Percentiles rank a stretch among this genome's conserved stretches.
These are phyloP conservation scores for Flaveria trinervia DNA, from an alignment of 129 eudicot species.

Conservation along the genomic window DNA sequence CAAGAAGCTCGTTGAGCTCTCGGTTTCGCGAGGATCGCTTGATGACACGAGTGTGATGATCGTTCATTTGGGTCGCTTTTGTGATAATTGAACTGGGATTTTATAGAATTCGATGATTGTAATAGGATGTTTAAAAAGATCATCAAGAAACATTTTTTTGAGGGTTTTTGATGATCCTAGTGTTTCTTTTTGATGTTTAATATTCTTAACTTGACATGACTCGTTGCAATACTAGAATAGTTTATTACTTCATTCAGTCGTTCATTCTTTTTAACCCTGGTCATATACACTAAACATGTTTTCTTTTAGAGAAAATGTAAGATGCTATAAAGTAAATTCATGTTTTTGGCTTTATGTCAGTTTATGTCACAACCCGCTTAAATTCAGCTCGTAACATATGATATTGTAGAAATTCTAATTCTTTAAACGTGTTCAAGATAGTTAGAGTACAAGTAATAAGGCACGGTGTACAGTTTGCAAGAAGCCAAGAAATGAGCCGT, in stretches of 20 bases:
- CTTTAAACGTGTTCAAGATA: background rate
- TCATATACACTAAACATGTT: background rate
- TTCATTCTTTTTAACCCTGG: slow-evolving; percentile 20
- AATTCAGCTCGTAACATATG: no score
- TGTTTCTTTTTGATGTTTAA: slow-evolving; percentile 14
- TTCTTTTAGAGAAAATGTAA: background rate
- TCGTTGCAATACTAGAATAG: slow-evolving; percentile 6
- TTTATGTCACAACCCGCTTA: background rate
- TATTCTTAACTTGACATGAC: slow-evolving; percentile 26
- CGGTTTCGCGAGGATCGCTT: slow-evolving; percentile 73
- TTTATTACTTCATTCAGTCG: slow-evolving; percentile 20
- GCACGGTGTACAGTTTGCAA: background rate
- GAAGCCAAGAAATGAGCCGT: slow-evolving; percentile 26
- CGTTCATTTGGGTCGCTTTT: slow-evolving; percentile 57
- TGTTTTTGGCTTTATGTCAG: background rate
- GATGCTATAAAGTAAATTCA: background rate
- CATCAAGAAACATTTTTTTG: slow-evolving; percentile 34
- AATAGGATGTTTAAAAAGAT: slow-evolving; percentile 4
- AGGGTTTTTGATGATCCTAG: slow-evolving; percentile 25
- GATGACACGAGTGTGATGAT: slow-evolving; percentile 92
- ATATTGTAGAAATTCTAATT: background rate
- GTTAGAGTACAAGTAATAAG: background rate
- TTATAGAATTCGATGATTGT: slow-evolving; percentile 6
- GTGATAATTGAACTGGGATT: slow-evolving; percentile 19
- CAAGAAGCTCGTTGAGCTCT: slow-evolving; percentile 68